phyloP scores from a whole-genome alignment of 2,329 filamentous ascomycete genomes.

The Pseudopyricularia cyperi region DNA sequence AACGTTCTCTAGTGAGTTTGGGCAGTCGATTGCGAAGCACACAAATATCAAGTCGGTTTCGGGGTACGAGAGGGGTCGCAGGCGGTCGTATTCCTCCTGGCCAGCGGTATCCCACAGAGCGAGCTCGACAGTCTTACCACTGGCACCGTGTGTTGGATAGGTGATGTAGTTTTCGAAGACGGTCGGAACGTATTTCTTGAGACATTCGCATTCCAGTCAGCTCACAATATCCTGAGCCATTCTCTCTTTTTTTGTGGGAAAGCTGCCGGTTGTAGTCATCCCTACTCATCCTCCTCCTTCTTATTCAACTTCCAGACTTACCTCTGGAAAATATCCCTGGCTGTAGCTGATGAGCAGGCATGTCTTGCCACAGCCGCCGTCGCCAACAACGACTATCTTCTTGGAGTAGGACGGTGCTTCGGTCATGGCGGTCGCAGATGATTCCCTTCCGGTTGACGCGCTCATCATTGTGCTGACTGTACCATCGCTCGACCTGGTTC shows the following conservation, averaged over 20 bases:
- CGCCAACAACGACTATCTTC: constrained; percentile 97
- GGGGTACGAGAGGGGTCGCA: constrained; percentile 91
- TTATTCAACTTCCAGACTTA: constrained; percentile 25
- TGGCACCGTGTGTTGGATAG: constrained; percentile 75
- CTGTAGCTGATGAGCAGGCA: constrained; percentile 98
- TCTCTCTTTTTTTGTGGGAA: not conserved
- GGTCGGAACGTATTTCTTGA: constrained; percentile 96
- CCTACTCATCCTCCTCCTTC: constrained; percentile 11
- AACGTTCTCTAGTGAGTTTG: constrained; percentile 95
- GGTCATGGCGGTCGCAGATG: constrained; percentile 64
- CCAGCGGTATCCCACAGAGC: constrained; percentile 97
- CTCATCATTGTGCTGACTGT: constrained; percentile 79
- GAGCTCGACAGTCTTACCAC: constrained; percentile 89
- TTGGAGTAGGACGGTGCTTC: constrained; percentile 91
- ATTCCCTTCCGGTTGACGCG: constrained; percentile 61
- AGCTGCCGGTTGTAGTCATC: not conserved
- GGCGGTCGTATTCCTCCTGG: constrained; percentile 95
- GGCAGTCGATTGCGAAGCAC: constrained; percentile 98
- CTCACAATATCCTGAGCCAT: no score
- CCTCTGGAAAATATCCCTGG: constrained; percentile 97
- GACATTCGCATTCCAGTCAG: not conserved
- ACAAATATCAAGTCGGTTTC: constrained; percentile 97
- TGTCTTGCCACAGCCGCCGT: constrained; percentile 97
- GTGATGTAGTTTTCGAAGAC: constrained; percentile 99
- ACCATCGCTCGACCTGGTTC: constrained; percentile 67